Base-by-base conservation (phyloP, 148 eudicot species). In the Euryodendron excelsum region DNA sequence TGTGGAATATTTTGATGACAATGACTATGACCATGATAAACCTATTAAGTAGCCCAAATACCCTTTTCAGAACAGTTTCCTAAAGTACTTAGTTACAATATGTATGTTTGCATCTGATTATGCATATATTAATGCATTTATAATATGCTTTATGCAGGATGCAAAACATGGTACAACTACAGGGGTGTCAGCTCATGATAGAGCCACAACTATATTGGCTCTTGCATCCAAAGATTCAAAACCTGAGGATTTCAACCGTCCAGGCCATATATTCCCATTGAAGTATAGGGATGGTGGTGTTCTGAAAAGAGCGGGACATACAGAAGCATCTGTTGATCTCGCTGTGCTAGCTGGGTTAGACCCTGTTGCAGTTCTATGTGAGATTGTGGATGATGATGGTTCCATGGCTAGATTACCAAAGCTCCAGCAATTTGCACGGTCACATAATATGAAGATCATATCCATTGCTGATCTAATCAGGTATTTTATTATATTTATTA, bases 341-440 rank as follows among this genome's bases (percentile, higher is more conserved):
- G 79, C 97, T 53, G 50, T 92, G 82, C 82, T 94, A 78, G 98
- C 97, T 72, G 98, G 98, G 58, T 83, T 92, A 10, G 94, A 87
- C 39, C 92, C 94, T 36, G 93, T 83, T 77, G 93, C 88, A 23
- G 98, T 94, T 73, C 76, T 94, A 61, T 94, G 98, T 87, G 98
- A 94, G 90, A 82, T 94, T 77, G 98, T 94, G 55, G 97, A 94
- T 77, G 98, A 94, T 86, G 98, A 94, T 88, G 98, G 98, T 67
- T 94, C 98, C 69, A 94, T 94, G 98, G 97, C 98, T 82, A 87
- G 98, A 82, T 80, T 94, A 56, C 98, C 97, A 37, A 89, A 80
- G 87, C 97, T 94, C 73, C 87, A 88, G 73, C 82, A 90, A 87
- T 94, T 94, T 80, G 93, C 83, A 2, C 60, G 82, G 84, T 76